Conservation (phyloP, 2,329 filamentous ascomycete genomes). For the Peltaster fructicola region DNA sequence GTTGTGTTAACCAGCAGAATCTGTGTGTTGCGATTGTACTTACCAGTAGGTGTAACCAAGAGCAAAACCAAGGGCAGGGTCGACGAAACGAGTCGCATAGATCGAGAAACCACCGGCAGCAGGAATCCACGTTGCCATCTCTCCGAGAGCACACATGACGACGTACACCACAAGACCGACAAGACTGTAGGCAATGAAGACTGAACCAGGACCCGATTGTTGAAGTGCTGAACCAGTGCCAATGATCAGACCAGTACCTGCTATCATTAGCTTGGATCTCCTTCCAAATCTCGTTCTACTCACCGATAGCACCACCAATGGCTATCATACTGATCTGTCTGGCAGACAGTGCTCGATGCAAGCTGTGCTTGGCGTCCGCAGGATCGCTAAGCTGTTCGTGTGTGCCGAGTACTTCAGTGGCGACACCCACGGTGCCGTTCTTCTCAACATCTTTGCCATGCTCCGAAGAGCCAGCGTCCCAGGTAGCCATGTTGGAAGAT, state of each 20-base stretch:
- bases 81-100: slow-evolving; percentile 37
- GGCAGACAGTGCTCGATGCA: slow-evolving; percentile 36
- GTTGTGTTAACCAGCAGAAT: slow-evolving; percentile 12
- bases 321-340: slow-evolving; percentile 47
- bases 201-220: slow-evolving; percentile 40
- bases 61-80: slow-evolving; percentile 64
- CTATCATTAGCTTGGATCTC: slow-evolving; percentile 1
- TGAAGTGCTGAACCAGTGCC: slow-evolving; percentile 37
- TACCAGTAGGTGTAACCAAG: slow-evolving; percentile 40
- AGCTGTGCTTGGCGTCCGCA: no score
- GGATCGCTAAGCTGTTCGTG: no score
- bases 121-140: slow-evolving; percentile 73
- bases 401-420: slow-evolving; percentile 7
- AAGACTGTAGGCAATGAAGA: slow-evolving; percentile 53
- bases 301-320: slow-evolving; percentile 54
- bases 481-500: no score
- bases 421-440: slow-evolving; percentile 8
- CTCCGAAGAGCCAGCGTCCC: no score
- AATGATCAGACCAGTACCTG: slow-evolving; percentile 50
- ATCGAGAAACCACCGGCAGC: slow-evolving; percentile 57
- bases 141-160: slow-evolving; percentile 66
- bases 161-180: slow-evolving; percentile 59
- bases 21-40: slow-evolving; percentile 15
- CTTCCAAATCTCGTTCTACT: slow-evolving; percentile 23
- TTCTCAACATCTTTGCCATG: no score